These are phyloP conservation scores for Prunus fruticosa DNA, from an alignment of 306 rosid species.

Conservation along the genomic window DNA sequence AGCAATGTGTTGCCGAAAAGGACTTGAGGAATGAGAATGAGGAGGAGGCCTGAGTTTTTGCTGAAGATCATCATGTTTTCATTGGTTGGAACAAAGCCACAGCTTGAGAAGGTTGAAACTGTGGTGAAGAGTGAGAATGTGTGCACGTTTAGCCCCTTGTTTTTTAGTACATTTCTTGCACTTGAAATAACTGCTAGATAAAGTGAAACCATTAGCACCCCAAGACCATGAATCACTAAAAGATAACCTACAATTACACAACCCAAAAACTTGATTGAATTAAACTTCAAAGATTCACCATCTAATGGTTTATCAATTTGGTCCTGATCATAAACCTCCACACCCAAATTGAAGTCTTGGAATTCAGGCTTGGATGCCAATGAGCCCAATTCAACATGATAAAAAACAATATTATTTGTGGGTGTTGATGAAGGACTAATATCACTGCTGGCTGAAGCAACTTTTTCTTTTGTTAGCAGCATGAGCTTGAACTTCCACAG, in stretches of 20 bases:
- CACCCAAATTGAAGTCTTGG: background rate
- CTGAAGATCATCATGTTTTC: conserved; percentile 63
- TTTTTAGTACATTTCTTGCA: conserved; percentile 26
- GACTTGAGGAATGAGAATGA: conserved; percentile 45
- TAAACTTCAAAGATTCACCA: conserved; percentile 15
- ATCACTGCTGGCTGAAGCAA: conserved; percentile 8
- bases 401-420: background rate
- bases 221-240: conserved; percentile 25
- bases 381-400: background rate
- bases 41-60: conserved; percentile 43
- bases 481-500: conserved; percentile 36
- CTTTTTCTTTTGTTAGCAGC: conserved; percentile 20
- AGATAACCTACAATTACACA: conserved; percentile 42
- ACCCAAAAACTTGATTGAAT: conserved; percentile 33
- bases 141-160: conserved; percentile 27
- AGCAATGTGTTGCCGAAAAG: conserved; percentile 61
- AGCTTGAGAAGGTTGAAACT: conserved; percentile 61
- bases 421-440: conserved; percentile 2
- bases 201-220: conserved; percentile 25
- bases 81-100: conserved; percentile 75
- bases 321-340: background rate
- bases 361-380: background rate
- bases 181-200: conserved; percentile 34
- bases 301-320: background rate
- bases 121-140: conserved; percentile 48